phyloP scores from a whole-genome alignment of 2,329 filamentous ascomycete species.

The Coniochaeta sp. region DNA sequence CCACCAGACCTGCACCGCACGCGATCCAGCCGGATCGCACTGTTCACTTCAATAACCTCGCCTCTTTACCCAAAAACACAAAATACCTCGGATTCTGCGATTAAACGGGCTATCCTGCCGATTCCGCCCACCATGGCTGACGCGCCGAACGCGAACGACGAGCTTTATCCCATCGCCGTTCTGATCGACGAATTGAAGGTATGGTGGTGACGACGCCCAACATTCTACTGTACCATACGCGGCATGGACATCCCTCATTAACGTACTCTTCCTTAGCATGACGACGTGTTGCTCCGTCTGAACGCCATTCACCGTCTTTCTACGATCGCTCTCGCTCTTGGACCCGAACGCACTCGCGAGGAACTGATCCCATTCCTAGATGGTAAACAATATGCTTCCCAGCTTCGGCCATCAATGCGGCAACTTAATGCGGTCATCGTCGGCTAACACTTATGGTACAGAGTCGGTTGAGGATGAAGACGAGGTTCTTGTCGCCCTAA shows the following conservation, averaged over 20 bases:
- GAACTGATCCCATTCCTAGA: slow-evolving; percentile 99
- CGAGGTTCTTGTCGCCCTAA: slow-evolving; percentile 92
- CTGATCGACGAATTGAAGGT: slow-evolving; percentile 99
- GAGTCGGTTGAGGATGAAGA: slow-evolving; percentile 99
- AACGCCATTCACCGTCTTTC: slow-evolving; percentile 98
- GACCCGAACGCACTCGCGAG: slow-evolving; percentile 92
- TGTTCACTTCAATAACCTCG: slow-evolving; percentile 3
- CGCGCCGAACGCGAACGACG: slow-evolving; percentile 84
- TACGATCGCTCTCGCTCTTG: slow-evolving; percentile 93
- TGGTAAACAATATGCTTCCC: slow-evolving; percentile 54
- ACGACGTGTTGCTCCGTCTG: slow-evolving; percentile 94
- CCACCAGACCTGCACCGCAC: neutral
- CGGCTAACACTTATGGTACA: slow-evolving; percentile 30
- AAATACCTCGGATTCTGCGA: neutral
- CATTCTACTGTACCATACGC: neutral
- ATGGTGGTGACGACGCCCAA: slow-evolving; percentile 17
- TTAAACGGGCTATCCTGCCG: slow-evolving; percentile 1
- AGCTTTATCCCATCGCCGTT: slow-evolving; percentile 99
- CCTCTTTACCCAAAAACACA: neutral
- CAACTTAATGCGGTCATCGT: slow-evolving; percentile 18
- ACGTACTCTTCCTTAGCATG: slow-evolving; percentile 58
- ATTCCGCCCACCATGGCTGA: slow-evolving; percentile 63
- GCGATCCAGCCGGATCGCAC: slow-evolving; percentile 1
- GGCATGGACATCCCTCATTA: slow-evolving; percentile 11
- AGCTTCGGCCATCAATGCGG: slow-evolving; percentile 6